Base-by-base conservation (phyloP, 208 protist genomes). In the Wallacemonas sp. region DNA sequence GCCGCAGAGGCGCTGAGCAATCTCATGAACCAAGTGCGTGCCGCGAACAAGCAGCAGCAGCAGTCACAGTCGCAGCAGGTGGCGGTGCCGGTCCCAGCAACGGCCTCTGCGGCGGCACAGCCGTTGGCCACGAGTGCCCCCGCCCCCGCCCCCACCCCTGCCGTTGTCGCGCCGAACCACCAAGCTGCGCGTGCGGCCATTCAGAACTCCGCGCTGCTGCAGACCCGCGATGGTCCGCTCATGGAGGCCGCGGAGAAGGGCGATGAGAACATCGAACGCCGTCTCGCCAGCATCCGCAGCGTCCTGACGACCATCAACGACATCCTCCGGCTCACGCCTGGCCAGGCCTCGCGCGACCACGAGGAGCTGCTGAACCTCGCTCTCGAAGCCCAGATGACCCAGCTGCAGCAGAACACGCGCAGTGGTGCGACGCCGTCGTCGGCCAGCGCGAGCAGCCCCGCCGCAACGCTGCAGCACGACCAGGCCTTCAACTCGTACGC, bases 361-460 rank as follows among this genome's bases (percentile, higher is more conserved):
- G 76, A 91, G 61, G 81, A 92, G 73, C 78, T 96, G 23, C 52
- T 96, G 30, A 83, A 77, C 43, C 70, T 96, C 12, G 78, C 86
- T 9, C 74, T 96, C 29, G 87, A 96, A 74, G 90, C 90, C 48
- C 87, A 96, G 76, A 96, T 96, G 85, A 93, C 90, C 43, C 83
- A 93, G 77, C 79, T 96, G 32, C 88, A 94, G 75, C 27, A 58
- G 34, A 8, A 33, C n/a, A 26, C 32, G 8, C 44, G 39, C 27
- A 62, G 61, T 21, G 26, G 43, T 4, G 41, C 57, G 12, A 41
- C 33, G n/a, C 32, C 34, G 17, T 4, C 54, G 32, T 30, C 68
- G 1, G 49, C 54, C 19, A 54, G 62, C 14, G 61, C 69, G 29
- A 46, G 41, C 38, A 16, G 24, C 33, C 6, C 60, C 23, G 48